Conservation (phyloP, 164 flowering plant species). For the Stephania yunnanensis region DNA sequence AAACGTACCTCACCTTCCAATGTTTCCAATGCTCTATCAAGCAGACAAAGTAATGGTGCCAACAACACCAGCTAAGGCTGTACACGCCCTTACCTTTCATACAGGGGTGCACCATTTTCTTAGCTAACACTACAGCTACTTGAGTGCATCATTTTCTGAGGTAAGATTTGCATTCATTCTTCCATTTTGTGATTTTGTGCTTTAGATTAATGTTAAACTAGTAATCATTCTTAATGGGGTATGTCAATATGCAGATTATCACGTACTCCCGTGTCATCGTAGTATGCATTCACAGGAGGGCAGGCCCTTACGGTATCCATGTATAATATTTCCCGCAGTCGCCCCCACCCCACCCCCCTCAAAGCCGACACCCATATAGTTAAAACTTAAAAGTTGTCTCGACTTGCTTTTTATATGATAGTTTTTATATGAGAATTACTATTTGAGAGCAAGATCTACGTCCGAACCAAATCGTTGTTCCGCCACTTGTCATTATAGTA, state of each 20-base stretch:
- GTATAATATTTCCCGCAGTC: no score
- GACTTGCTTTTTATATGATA: not conserved
- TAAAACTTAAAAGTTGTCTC: no score
- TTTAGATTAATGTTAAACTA: not conserved
- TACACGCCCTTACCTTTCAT: not conserved
- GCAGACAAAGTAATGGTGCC: not conserved
- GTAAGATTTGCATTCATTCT: not conserved
- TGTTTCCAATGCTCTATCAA: not conserved
- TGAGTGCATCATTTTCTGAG: not conserved
- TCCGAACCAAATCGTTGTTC: not conserved
- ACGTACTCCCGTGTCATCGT: not conserved
- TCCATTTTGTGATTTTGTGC: not conserved
- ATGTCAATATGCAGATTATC: no score
- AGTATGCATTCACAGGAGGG: not conserved
- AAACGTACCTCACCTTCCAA: not conserved
- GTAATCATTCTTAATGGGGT: not conserved
- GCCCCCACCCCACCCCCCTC: no score
- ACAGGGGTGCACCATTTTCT: not conserved
- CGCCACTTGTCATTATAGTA: not conserved
- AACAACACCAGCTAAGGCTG: not conserved
- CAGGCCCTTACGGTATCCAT: no score
- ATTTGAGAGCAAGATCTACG: not conserved
- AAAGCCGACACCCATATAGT: no score
- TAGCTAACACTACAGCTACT: not conserved
- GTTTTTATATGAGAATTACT: not conserved